Base-by-base conservation (phyloP, 2,329 filamentous ascomycete genomes). In the Dothiorella sarmentorum region DNA sequence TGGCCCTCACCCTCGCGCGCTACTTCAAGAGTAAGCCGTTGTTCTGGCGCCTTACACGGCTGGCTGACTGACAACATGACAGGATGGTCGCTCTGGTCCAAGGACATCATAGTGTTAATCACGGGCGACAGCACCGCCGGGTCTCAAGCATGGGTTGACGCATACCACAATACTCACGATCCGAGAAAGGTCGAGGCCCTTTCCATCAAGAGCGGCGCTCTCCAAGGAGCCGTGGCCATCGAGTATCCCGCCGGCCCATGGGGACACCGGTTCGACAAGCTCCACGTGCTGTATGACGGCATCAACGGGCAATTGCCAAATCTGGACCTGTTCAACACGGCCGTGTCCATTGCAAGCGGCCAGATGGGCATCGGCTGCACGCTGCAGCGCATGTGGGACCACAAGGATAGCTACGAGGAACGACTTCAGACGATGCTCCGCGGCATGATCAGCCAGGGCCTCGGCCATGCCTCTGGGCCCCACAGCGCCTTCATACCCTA, bases 401-500 rank as follows among this genome's bases (percentile, higher is more conserved):
- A 94, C 67, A 76, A 84, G 53, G 86, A 94, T 73, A 84, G 79
- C 66, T 99, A 97, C 74, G 77, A 82, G 42, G 89, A 92, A 68
- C 86, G 94, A 17, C 81, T 99, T 38, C 82, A 85, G 66, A 97
- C 92, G 0, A 94, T 99, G 83, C 81, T 96, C 40, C 84, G 91
- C 37, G 93, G 94, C 37, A 96, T 99, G 90, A 76, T 96, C 61
- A 91, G 88, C 62, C 94, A 99, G 75, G 91, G 90, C 0, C 78
- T 97, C 1, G 94, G 94, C 1, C 88, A 93, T 65, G 89, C 91
- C 4, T 91, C 90, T 4, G 94, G 94, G 4, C 88, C 93, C 2
- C 94, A 99, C 72, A 96, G 91, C 72, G 89, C 88, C 65, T 99
- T 99, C 72, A 97, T 99, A 69, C 91, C 94, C 0, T 99, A 99